These are phyloP conservation scores for Eutrema heterophyllum DNA, from an alignment of 345 rosid species.

Conservation along the genomic window DNA sequence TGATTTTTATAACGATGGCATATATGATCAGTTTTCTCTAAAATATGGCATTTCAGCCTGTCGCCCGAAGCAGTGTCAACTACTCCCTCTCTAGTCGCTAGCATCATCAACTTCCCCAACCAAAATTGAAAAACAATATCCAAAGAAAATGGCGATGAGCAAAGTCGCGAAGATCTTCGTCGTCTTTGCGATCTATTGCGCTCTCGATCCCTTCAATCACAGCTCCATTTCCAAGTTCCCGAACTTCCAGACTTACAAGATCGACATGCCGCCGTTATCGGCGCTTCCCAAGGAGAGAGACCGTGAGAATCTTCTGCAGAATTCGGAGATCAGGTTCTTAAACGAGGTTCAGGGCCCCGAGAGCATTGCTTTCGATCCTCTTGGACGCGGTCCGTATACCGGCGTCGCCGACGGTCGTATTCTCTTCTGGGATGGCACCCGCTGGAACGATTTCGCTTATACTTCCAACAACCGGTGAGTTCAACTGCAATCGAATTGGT, in stretches of 20 bases:
- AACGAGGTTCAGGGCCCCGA: constrained; percentile 54
- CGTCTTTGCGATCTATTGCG: constrained; percentile 67
- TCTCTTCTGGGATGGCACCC: constrained; percentile 29
- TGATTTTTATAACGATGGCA: too few relatives aligned
- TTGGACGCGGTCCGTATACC: constrained; percentile 33
- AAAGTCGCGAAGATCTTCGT: constrained; percentile 34
- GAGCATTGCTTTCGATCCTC: constrained; percentile 34
- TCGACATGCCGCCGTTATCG: constrained; percentile 57
- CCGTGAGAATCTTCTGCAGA: constrained; percentile 50
- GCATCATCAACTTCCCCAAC: neutral
- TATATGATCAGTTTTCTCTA: too few relatives aligned
- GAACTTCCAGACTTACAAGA: constrained; percentile 43
- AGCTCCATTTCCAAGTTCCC: constrained; percentile 63
- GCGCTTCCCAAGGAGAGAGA: constrained; percentile 54
- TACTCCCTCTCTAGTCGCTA: neutral
- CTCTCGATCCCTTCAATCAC: constrained; percentile 73
- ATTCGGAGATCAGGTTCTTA: constrained; percentile 60
- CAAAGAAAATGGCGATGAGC: constrained; percentile 5
- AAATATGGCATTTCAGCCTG: too few relatives aligned
- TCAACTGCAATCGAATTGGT: neutral
- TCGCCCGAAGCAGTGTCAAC: neutral
- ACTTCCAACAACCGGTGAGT: constrained; percentile 25
- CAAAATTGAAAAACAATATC: neutral
- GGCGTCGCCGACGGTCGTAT: constrained; percentile 35
- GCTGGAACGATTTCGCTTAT: constrained; percentile 19